Percentiles rank a stretch among this genome's conserved stretches.
Conservation (phyloP, 2,329 filamentous ascomycete species). For the Dactylellina drechsleri region DNA sequence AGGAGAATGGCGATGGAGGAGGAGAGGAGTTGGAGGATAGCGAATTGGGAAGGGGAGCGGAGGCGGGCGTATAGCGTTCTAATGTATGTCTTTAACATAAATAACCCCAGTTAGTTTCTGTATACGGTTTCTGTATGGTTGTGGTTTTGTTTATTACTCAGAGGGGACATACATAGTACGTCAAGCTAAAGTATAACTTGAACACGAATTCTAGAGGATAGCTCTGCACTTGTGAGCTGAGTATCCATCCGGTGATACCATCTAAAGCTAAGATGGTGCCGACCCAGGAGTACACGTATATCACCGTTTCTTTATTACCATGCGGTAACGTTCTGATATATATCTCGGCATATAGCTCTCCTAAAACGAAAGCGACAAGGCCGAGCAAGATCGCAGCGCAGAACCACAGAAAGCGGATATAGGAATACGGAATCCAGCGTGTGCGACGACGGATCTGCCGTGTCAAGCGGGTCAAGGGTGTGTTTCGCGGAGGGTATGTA, state of each 20-base stretch:
- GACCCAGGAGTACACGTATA: conserved; percentile 78
- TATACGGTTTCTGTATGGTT: not conserved
- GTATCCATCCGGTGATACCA: conserved; percentile 73
- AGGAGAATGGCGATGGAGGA: conserved; percentile 72
- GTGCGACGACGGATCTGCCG: conserved; percentile 43
- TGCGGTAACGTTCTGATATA: conserved; percentile 75
- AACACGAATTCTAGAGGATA: conserved; percentile 78
- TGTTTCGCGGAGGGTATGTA: conserved; percentile 37
- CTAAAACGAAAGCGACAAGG: conserved; percentile 73
- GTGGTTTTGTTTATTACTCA: too few species aligned
- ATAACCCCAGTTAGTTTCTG: not conserved
- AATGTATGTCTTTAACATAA: conserved; percentile 69
- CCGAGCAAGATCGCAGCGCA: conserved; percentile 72
- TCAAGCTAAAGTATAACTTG: conserved; percentile 76
- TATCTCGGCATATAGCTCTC: conserved; percentile 75
- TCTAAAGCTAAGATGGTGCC: conserved; percentile 74
- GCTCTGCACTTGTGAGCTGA: conserved; percentile 74
- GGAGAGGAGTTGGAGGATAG: conserved; percentile 73
- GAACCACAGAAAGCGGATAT: conserved; percentile 76
- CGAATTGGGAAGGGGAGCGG: conserved; percentile 73
- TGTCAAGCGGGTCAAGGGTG: conserved; percentile 29
- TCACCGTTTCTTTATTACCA: conserved; percentile 72
- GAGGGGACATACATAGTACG: conserved; percentile 65
- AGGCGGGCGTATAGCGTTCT: conserved; percentile 75
- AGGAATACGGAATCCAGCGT: conserved; percentile 60